Base-by-base conservation (phyloP, 1,284 basidiomycete species). In the Cryptococcus depauperatus region DNA sequence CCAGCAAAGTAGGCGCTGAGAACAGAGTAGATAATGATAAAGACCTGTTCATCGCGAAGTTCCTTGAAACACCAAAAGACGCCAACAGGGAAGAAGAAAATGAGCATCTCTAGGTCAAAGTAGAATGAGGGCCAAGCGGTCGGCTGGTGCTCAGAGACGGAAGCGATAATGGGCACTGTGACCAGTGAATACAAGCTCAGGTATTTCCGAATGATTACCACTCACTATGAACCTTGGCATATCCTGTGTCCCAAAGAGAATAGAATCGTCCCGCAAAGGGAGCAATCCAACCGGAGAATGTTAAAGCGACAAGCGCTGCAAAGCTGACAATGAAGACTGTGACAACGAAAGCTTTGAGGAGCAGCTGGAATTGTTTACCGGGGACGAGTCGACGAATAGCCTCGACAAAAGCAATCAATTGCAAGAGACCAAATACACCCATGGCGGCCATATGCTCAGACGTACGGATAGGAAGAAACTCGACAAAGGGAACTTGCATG, bases 251-350 rank as follows among this genome's bases (percentile, higher is more conserved):
- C 92, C 93, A 99, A 10, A 99, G 78, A 2, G 92, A 96, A 73
- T 99, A 99, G 79, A 99, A 98, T 51, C 95, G 84, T 35, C 95
- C 95, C 27, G 92, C 97, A 92, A 95, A 99, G 0, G 93, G 93
- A 2, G 93, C 92, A 59, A 99, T 96, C 80, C 83, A 90, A 28
- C 93, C 93, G 50, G 83, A 85, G 73, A 90, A 87, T 0, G 95
- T 97, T 56, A 97, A 77, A 38, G 77, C 77, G 35, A 81, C 80
- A 48, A 95, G 80, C 0, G 78, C 82, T 10, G 77, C 70, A 38
- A 82, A 77, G 38, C 87, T 84, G 35, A 91, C 73, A n/a, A 87
- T 51, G 52, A 86, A 84, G 26, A 79, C 77, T 13, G 76, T 76
- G 35, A 89, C 75, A 48, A 89, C 80, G 37, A 79, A 78, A 28